A percentile compares a stretch with the other conserved stretches of the same genome.
phyloP scores from a whole-genome alignment of 257 asterid genomes.

The Anisodus tanguticus region DNA sequence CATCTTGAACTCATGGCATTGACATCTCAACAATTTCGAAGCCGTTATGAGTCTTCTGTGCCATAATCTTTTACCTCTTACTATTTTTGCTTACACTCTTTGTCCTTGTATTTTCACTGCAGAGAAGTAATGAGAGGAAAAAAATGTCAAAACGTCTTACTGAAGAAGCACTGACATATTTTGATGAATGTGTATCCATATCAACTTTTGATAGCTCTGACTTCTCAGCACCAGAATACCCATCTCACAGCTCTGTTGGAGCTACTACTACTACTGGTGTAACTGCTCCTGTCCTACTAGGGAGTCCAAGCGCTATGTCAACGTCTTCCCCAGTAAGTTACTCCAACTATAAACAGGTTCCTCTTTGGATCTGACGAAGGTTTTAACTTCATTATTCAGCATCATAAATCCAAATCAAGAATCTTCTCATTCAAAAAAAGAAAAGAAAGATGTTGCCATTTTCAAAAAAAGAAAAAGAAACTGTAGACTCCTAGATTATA shows the following conservation, averaged over 20 bases:
- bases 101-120: conserved; percentile 40
- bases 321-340: conserved; percentile 40
- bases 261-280: conserved; percentile 31
- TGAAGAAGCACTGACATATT: conserved; percentile 92
- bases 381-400: background rate
- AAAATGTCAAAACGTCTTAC: conserved; percentile 72
- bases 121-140: conserved; percentile 86
- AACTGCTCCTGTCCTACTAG: conserved; percentile 46
- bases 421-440: background rate
- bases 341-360: conserved; percentile 57
- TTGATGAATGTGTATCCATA: conserved; percentile 89
- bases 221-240: conserved; percentile 93
- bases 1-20: background rate
- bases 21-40: background rate
- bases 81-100: background rate
- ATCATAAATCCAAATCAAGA: conserved; percentile 6
- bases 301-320: conserved; percentile 39
- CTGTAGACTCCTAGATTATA: background rate
- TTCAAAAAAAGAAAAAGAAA: background rate
- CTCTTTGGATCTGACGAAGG: conserved; percentile 25
- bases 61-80: conserved; percentile 1
- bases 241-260: conserved; percentile 49
- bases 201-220: conserved; percentile 97
- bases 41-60: background rate
- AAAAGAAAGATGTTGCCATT: no score